Base-by-base conservation (phyloP, 345 rosid genomes). In the Salix dunnii region DNA sequence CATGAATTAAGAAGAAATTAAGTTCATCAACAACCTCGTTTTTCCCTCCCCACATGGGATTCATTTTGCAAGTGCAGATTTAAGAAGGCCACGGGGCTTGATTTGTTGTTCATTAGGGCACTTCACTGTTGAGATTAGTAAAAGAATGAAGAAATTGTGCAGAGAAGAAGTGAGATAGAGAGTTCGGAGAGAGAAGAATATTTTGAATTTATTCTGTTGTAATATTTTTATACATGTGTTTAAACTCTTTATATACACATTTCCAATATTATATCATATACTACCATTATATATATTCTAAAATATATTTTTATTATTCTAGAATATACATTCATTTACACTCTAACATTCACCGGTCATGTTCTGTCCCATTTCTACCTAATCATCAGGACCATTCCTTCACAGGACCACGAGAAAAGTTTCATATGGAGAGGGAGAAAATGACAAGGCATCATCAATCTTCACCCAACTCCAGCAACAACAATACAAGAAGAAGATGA, bases 401-500 rank as follows among this genome's bases (percentile, higher is more conserved):
- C 2, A 31, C 31, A 46, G 83, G 84, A 82, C 86, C 74, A 64
- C 82, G 25, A 76, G 70, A 72, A 74, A 70, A 71, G 84, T 38
- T 70, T 30, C 11, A 13, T 53, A 46, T 53, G 81, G 77, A 72
- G 74, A 68, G 68, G 69, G 49, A 74, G 87, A 85, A 82, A 81
- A 74, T 82, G 82, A 83, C 83, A 46, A 77, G 76, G 81, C 88
- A 78, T 58, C 89, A 78, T 58, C 20, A 67, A 49, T 79, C 49
- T 49, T 75, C 83, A 63, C 72, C 74, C 68, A 68, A 67, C 69
- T 17, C 49, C 48, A 21, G 23, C 72, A 25, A 38, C 49, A 73
- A 64, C 53, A 40, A 64, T 48, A 74, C 46, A 55, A 69, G 64
- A 72, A 70, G 64, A 42, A 58, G 63, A 33, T 51, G 78, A 25